Base-by-base conservation (phyloP, 2,329 filamentous ascomycete genomes). In the Pseudogymnoascus sp. region DNA sequence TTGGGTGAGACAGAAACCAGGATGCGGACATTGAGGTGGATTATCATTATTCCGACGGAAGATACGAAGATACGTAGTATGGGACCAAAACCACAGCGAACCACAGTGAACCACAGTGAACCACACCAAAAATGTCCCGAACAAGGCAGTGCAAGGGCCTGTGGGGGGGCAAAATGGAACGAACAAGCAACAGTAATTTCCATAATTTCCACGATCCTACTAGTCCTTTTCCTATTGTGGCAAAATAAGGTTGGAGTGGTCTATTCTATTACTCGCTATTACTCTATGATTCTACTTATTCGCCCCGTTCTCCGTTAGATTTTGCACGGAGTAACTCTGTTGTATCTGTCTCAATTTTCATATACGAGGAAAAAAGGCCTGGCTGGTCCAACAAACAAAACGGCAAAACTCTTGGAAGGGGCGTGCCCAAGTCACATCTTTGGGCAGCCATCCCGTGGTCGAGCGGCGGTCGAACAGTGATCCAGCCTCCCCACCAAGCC, bases 1-100 rank as follows among this genome's bases (percentile, higher is more conserved):
- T 56, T 56, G 50, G 46, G 46, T 56, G 46, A 56, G 46, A 56
- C 29, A 56, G 50, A 56, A 56, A 56, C 50, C 50, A 56, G 50
- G 50, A 56, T 56, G 50, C 29, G 50, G 29, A 56, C 50, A 56
- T 56, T 56, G 44, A 33, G 29, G 50, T 56, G 50, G 50, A 56
- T 56, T 56, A 56, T 33, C 29, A 56, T 56, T 56, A 33, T 33
- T 56, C 50, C 50, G 50, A 56, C 5, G 10, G 10, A 31, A 7
- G 29, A 31, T 31, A 31, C 29, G 31, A 33, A 56, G 46, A 31
- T 56, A 56, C 44, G 23, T 50, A 29, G 44, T 29, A 50, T n/a
- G 17, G 38, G 37, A 7, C 26, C 46, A 29, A 33, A 21, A 56
- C 29, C 7, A 56, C 42, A 26, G n/a, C 26, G 17, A 19, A 29